Percentiles rank a stretch among this genome's conserved stretches.
phyloP scores from a whole-genome alignment of 192 early-diverging fungal species.

The Entomortierella parvispora region DNA sequence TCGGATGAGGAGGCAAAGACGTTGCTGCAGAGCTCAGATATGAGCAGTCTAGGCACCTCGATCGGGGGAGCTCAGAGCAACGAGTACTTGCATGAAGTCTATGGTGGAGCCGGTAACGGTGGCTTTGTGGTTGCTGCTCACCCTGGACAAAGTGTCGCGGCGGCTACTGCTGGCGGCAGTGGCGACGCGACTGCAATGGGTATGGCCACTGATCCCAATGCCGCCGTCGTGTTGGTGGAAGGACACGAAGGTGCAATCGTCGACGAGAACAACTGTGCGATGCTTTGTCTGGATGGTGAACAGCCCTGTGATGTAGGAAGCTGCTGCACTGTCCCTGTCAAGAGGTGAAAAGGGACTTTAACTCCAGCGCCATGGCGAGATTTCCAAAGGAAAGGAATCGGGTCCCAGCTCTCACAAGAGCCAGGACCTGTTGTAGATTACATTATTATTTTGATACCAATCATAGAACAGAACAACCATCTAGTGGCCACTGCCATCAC shows the following conservation, averaged over 20 bases:
- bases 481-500: too few relatives aligned
- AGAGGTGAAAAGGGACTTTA: too few relatives aligned
- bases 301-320: slow-evolving; percentile 34
- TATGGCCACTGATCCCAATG: background rate
- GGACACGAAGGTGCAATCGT: background rate
- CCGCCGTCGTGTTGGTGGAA: background rate
- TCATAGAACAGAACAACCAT: too few relatives aligned
- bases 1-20: slow-evolving; percentile 19
- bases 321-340: slow-evolving; percentile 43
- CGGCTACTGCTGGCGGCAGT: background rate
- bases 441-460: too few relatives aligned
- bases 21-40: background rate
- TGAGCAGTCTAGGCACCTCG: slow-evolving; percentile 13
- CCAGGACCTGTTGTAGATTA: too few relatives aligned
- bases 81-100: slow-evolving; percentile 5
- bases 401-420: too few relatives aligned
- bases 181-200: too few relatives aligned
- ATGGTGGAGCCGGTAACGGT: background rate
- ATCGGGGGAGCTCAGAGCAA: slow-evolving; percentile 16
- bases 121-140: background rate
- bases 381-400: too few relatives aligned
- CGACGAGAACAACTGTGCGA: slow-evolving; percentile 22
- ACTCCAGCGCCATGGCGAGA: too few relatives aligned
- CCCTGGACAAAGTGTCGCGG: background rate
- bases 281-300: slow-evolving; percentile 47